Evolutionary conservation across 78 protist species (phyloP).

Genomic region (Dictyostelium capitatum): DNA sequence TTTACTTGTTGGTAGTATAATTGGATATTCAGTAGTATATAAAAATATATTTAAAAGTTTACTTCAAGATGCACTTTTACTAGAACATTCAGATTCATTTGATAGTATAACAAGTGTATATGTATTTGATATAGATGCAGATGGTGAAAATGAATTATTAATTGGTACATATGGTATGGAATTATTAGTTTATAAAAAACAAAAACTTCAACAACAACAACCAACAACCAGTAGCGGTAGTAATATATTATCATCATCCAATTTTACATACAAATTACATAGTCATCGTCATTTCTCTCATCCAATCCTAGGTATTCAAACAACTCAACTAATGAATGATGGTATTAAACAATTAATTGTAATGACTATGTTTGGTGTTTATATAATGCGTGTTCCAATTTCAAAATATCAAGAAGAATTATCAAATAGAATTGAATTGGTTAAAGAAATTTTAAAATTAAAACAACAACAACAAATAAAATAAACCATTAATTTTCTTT

Average conservation of each 20-base stretch:
- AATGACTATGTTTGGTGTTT: constrained; percentile 67
- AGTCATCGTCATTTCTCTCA: constrained; percentile 58
- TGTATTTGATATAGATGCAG: constrained; percentile 63
- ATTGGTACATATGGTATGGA: constrained; percentile 73
- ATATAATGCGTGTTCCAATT: constrained; percentile 54
- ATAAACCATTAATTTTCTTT: neutral
- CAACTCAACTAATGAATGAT: constrained; percentile 49
- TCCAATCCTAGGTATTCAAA: constrained; percentile 54
- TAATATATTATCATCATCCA: neutral
- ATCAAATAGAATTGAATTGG: constrained; percentile 6
- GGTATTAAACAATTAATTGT: constrained; percentile 41
- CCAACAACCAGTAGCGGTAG: neutral
- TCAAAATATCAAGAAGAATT: constrained; percentile 20
- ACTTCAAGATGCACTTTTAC: neutral
- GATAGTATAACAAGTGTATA: constrained; percentile 59
- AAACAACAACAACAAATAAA: neutral
- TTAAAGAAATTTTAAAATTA: constrained; percentile 35
- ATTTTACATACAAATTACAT: constrained; percentile 1
- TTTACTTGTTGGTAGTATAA: constrained; percentile 57
- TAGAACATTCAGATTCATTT: constrained; percentile 69
- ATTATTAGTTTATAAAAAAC: constrained; percentile 52
- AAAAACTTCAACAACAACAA: neutral
- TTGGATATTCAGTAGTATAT: constrained; percentile 57
- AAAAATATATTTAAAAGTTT: constrained; percentile 12
- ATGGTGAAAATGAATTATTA: constrained; percentile 76